Evolutionary conservation across 306 rosid species (phyloP).

Genomic region (Medicago ruthenica): DNA sequence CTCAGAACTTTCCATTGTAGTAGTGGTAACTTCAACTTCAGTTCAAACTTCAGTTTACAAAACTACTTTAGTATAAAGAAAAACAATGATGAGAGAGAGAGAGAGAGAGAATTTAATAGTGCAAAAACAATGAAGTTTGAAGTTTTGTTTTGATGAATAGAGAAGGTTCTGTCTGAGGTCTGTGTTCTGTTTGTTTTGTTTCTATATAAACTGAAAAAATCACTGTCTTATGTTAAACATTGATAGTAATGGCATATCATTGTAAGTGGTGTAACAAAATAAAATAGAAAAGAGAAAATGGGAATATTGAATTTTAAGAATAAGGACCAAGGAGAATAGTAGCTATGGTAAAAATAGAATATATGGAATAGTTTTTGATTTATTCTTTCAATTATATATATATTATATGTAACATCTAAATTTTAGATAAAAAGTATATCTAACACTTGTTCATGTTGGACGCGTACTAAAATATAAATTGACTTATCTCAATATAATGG

Average conservation of each 20-base stretch:
- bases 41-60: too few species aligned
- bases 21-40: too few species aligned
- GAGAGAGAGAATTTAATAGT: not conserved
- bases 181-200: not conserved
- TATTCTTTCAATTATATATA: not conserved
- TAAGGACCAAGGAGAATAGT: not conserved
- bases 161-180: not conserved
- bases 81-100: not conserved
- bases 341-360: not conserved
- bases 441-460: too few species aligned
- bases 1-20: slow-evolving; percentile 67
- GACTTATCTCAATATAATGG: too few species aligned
- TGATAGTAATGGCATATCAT: not conserved
- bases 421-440: too few species aligned
- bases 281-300: not conserved
- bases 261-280: not conserved
- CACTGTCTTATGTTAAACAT: not conserved
- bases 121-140: not conserved
- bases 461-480: too few species aligned
- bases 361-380: not conserved
- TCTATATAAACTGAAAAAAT: not conserved
- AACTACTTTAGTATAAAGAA: too few species aligned
- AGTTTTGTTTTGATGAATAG: not conserved
- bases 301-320: not conserved
- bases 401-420: too few species aligned